phyloP scores from a whole-genome alignment of 306 rosid species.

The Crotalaria pallida region DNA sequence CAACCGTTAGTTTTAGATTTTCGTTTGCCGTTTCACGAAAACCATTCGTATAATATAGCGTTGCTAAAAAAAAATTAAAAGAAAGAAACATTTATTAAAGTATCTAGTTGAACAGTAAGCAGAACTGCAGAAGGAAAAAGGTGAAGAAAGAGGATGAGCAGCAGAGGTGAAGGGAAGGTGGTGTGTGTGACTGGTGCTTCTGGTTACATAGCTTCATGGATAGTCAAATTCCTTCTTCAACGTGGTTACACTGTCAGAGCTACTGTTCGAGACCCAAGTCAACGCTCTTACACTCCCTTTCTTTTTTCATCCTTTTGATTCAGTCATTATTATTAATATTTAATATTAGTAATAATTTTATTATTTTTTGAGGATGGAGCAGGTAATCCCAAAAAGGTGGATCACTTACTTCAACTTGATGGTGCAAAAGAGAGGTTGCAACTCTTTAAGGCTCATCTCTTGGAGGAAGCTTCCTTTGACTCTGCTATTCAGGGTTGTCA shows the following conservation, averaged over 20 bases:
- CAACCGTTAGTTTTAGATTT: no score
- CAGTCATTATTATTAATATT: no score
- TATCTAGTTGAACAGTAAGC: no score
- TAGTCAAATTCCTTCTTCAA: slow-evolving; percentile 39
- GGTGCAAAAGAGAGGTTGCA: slow-evolving; percentile 53
- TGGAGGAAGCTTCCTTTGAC: slow-evolving; percentile 49
- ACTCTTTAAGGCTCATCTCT: slow-evolving; percentile 33
- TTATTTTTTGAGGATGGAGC: no score
- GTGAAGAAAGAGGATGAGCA: slow-evolving; percentile 20
- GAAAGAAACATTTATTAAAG: no score
- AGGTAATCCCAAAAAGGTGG: slow-evolving; percentile 35
- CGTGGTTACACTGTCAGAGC: slow-evolving; percentile 50
- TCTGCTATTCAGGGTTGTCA: slow-evolving; percentile 34
- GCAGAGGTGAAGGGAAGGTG: slow-evolving; percentile 17
- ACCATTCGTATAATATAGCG: no score
- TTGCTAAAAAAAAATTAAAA: no score
- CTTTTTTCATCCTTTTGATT: not conserved
- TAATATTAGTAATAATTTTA: no score
- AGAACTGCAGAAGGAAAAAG: no score
- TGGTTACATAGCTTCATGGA: slow-evolving; percentile 51
- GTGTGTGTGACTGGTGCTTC: slow-evolving; percentile 54
- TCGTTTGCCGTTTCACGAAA: no score
- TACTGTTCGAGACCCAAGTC: slow-evolving; percentile 50
- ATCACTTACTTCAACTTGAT: slow-evolving; percentile 37
- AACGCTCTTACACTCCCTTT: not conserved